These are phyloP conservation scores for Helicocarpus griseus DNA, from an alignment of 2,329 filamentous ascomycete species.

Conservation along the genomic window DNA sequence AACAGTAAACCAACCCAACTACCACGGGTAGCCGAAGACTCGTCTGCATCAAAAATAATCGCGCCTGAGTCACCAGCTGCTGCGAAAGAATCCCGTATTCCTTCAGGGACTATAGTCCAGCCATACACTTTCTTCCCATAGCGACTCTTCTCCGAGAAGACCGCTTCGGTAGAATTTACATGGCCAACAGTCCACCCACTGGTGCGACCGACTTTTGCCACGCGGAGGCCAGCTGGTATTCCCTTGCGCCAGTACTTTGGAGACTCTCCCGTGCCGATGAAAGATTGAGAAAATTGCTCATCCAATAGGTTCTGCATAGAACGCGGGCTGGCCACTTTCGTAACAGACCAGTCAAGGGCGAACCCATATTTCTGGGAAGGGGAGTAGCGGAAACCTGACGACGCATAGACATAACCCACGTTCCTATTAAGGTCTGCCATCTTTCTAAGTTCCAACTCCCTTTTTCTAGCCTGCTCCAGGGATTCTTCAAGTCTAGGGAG, in stretches of 20 bases:
- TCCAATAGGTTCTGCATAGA: too few species aligned
- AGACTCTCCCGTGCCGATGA: too few species aligned
- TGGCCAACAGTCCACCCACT: background rate
- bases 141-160: background rate
- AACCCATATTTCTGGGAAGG: background rate
- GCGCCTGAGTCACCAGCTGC: too few species aligned
- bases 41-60: background rate
- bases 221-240: background rate
- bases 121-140: background rate
- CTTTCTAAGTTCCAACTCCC: background rate
- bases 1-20: background rate
- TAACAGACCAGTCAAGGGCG: background rate
- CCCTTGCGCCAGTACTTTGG: background rate
- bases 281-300: too few species aligned
- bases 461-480: background rate
- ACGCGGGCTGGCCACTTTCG: too few species aligned
- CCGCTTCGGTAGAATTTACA: background rate
- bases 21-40: background rate
- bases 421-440: background rate
- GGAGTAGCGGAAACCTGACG: background rate
- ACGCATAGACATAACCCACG: background rate
- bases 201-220: background rate
- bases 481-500: background rate
- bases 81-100: too few species aligned
- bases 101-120: too few species aligned